Conservation (phyloP, 768 basidiomycete genomes). For the Strobilomyces confusus region DNA sequence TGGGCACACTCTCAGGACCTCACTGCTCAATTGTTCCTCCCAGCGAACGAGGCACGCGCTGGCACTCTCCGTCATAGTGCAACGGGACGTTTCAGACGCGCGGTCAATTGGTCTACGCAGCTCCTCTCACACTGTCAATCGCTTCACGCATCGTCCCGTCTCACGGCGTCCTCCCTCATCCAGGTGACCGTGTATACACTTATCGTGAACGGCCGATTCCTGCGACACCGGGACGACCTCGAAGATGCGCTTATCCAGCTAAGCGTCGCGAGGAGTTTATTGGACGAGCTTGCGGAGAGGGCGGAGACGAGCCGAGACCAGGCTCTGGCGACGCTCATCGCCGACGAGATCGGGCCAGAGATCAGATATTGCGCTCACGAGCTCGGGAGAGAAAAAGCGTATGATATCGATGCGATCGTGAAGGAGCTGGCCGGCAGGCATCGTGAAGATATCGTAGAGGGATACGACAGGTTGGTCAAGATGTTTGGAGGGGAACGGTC, state of each 20-base stretch:
- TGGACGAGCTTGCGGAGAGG: slow-evolving; percentile 60
- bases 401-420: slow-evolving; percentile 77
- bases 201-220: slow-evolving; percentile 77
- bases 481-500: slow-evolving; percentile 44
- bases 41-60: slow-evolving; percentile 48
- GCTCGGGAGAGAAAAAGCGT: slow-evolving; percentile 70
- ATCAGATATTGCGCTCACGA: slow-evolving; percentile 92
- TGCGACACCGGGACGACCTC: slow-evolving; percentile 72
- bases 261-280: slow-evolving; percentile 68
- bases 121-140: slow-evolving; percentile 70
- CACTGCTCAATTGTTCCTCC: slow-evolving; percentile 44
- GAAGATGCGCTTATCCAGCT: slow-evolving; percentile 73
- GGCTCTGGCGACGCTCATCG: slow-evolving; percentile 78
- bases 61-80: slow-evolving; percentile 65
- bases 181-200: slow-evolving; percentile 78
- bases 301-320: slow-evolving; percentile 79
- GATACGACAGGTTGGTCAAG: slow-evolving; percentile 52
- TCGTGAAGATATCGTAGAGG: slow-evolving; percentile 58
- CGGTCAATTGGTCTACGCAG: slow-evolving; percentile 74
- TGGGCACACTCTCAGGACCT: slow-evolving; percentile 90
- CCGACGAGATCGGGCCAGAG: slow-evolving; percentile 86
- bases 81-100: slow-evolving; percentile 76
- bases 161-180: slow-evolving; percentile 56
- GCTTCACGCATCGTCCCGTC: slow-evolving; percentile 48
- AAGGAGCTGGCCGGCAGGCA: slow-evolving; percentile 56